phyloP scores from a whole-genome alignment of 2,329 filamentous ascomycete genomes.

The Pseudopithomyces chartarum region DNA sequence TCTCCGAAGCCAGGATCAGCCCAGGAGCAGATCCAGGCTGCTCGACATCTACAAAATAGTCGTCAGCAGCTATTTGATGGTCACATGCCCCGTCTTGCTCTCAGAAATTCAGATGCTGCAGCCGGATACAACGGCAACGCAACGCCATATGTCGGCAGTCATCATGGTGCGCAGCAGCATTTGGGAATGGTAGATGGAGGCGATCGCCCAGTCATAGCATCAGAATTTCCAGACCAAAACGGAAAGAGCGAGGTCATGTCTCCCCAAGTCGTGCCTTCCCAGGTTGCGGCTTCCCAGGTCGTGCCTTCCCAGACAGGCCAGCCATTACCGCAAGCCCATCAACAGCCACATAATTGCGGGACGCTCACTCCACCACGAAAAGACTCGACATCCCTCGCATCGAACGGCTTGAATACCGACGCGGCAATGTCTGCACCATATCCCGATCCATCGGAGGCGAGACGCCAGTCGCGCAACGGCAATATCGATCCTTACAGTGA shows the following conservation, averaged over 20 bases:
- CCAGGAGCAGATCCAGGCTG: too few species aligned
- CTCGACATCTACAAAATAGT: neutral
- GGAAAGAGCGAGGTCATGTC: neutral
- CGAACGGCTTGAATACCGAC: too few species aligned
- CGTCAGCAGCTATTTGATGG: neutral
- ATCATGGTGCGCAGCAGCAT: too few species aligned
- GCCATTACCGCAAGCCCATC: neutral
- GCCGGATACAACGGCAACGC: neutral
- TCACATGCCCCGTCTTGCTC: slow-evolving; percentile 1
- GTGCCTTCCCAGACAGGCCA: neutral
- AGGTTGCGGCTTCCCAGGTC: too few species aligned
- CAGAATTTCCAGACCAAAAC: neutral
- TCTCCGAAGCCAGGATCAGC: neutral
- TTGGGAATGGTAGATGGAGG: neutral
- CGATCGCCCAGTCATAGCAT: neutral
- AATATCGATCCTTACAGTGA: neutral
- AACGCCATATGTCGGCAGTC: neutral
- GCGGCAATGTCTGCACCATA: neutral
- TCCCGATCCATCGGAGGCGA: neutral
- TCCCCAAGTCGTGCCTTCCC: neutral
- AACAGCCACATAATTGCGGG: neutral
- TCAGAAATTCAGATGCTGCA: too few species aligned
- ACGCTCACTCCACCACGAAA: neutral
- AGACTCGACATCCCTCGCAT: neutral
- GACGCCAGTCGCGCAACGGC: neutral